Evolutionary conservation across 192 early-diverging fungal species (phyloP).

Genomic region (Dispira simplex): DNA sequence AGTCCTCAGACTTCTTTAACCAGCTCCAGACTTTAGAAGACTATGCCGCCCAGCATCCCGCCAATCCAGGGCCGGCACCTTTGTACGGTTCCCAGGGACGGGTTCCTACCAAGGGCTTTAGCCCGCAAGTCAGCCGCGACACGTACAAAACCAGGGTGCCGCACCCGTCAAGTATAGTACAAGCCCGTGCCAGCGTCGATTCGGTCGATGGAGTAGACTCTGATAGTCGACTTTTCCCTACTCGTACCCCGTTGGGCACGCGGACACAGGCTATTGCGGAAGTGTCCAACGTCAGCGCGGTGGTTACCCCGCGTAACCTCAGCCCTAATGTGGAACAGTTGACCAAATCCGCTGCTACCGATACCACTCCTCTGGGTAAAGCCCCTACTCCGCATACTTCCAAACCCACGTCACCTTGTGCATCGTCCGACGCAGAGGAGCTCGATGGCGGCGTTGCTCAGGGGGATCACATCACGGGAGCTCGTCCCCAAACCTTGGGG

Average conservation of each 20-base stretch:
- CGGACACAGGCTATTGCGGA: not conserved
- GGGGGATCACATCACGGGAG: no score
- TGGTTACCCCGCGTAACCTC: constrained; percentile 5
- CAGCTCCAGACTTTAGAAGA: not conserved
- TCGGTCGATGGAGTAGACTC: not conserved
- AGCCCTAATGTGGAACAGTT: not conserved
- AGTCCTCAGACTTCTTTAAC: not conserved
- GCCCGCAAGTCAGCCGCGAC: not conserved
- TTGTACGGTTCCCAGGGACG: not conserved
- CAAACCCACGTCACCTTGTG: not conserved
- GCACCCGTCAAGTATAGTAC: not conserved
- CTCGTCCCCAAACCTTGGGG: no score
- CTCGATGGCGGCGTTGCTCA: no score
- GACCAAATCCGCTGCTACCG: not conserved
- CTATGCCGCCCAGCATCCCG: not conserved
- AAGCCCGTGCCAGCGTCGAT: not conserved
- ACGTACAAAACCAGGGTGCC: not conserved
- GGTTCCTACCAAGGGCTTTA: not conserved
- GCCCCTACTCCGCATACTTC: not conserved
- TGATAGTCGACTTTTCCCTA: not conserved
- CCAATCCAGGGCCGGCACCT: not conserved
- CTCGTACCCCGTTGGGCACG: not conserved
- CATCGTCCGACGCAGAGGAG: not conserved
- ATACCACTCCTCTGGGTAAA: not conserved
- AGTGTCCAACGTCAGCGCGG: constrained; percentile 4